These are phyloP conservation scores for Pterula multifida DNA, from an alignment of 1,284 basidiomycete species.

Conservation along the genomic window DNA sequence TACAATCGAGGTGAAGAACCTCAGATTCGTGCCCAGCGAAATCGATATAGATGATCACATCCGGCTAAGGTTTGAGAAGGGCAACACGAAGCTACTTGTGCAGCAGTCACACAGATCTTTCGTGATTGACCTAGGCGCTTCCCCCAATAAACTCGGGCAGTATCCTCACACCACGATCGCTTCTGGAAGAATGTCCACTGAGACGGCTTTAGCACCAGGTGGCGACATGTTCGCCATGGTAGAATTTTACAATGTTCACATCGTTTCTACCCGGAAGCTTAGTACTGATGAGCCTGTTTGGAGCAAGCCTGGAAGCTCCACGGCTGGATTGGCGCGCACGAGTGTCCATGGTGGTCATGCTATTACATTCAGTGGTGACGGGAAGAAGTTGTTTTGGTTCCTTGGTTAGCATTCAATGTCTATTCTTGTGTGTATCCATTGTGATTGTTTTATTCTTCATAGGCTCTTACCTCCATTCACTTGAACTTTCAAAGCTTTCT, in stretches of 20 bases:
- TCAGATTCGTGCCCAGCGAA: slow-evolving; percentile 32
- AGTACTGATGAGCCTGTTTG: slow-evolving; percentile 33
- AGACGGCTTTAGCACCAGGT: slow-evolving; percentile 32
- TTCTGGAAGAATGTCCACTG: slow-evolving; percentile 40
- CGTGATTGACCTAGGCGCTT: slow-evolving; percentile 37
- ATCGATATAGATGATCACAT: slow-evolving; percentile 25
- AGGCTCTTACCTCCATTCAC: slow-evolving; percentile 56
- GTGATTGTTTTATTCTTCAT: not conserved
- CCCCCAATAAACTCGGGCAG: slow-evolving; percentile 34
- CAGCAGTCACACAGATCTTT: slow-evolving; percentile 42
- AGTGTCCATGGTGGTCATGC: slow-evolving; percentile 65
- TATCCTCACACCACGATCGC: slow-evolving; percentile 38
- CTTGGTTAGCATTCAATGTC: slow-evolving; percentile 32
- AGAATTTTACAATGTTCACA: slow-evolving; percentile 54
- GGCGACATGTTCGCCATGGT: slow-evolving; percentile 31
- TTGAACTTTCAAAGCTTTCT: slow-evolving; percentile 39
- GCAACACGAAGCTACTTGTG: slow-evolving; percentile 40
- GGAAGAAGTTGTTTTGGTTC: slow-evolving; percentile 57
- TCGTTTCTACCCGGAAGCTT: slow-evolving; percentile 27
- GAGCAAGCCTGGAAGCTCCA: slow-evolving; percentile 58
- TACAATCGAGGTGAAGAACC: slow-evolving; percentile 24
- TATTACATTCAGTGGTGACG: slow-evolving; percentile 48
- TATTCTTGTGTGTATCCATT: slow-evolving; percentile 2
- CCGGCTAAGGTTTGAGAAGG: slow-evolving; percentile 42
- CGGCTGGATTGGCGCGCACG: slow-evolving; percentile 42